A percentile compares a stretch with the other conserved stretches of the same genome.
These are phyloP conservation scores for Lolium multiflorum DNA, from an alignment of 176 grass and related monocot genomes.

Conservation along the genomic window DNA sequence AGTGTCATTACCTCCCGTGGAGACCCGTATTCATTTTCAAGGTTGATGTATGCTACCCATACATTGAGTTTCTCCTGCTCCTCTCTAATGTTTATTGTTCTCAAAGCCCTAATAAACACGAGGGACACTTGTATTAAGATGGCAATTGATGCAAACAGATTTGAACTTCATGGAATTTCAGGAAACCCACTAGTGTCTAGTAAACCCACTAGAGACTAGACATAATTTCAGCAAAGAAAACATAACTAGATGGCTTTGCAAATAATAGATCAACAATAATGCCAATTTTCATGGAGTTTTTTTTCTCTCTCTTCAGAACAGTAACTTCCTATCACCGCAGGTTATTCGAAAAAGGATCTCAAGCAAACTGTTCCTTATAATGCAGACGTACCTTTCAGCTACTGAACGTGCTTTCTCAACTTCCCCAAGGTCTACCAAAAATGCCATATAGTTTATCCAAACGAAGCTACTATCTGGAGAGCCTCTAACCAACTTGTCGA, in stretches of 20 bases:
- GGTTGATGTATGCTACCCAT: conserved; percentile 94
- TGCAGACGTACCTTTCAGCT: conserved; percentile 71
- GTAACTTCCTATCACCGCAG: not conserved
- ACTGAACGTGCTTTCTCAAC: conserved; percentile 82
- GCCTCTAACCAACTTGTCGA: conserved; percentile 80
- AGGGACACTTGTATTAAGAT: conserved; percentile 27
- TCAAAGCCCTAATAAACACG: conserved; percentile 69
- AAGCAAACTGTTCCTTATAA: not conserved
- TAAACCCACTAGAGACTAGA: too few species aligned
- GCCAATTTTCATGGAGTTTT: not conserved
- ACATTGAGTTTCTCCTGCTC: conserved; percentile 90
- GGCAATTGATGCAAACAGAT: not conserved
- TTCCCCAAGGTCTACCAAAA: conserved; percentile 76
- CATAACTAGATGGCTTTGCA: not conserved
- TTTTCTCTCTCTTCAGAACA: not conserved
- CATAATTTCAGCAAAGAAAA: too few species aligned
- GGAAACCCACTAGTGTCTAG: too few species aligned
- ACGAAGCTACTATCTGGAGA: conserved; percentile 91
- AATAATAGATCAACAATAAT: not conserved
- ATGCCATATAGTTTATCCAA: conserved; percentile 95
- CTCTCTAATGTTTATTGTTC: conserved; percentile 79
- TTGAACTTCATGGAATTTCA: too few species aligned
- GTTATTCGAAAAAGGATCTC: not conserved
- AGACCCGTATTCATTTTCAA: conserved; percentile 88
- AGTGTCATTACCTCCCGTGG: conserved; percentile 68